Conservation (phyloP, 495 filamentous ascomycete species). For the Penicillium arizonense region DNA sequence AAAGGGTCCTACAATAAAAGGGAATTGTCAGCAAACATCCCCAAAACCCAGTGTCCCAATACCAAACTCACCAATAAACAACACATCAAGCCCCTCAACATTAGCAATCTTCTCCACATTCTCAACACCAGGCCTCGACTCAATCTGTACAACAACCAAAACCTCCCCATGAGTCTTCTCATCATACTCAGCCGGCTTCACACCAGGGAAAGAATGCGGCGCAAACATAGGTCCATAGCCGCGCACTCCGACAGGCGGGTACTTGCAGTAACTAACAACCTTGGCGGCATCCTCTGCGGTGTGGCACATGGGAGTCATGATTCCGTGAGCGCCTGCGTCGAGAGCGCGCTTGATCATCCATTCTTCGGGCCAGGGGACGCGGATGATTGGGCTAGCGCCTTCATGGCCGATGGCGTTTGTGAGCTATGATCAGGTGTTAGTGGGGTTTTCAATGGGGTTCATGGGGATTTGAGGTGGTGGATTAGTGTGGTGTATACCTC, state of each 20-base stretch:
- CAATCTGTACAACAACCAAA: constrained; percentile 46
- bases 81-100: constrained; percentile 42
- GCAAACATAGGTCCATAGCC: constrained; percentile 67
- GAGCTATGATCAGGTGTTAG: constrained; percentile 16
- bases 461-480: not conserved
- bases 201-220: constrained; percentile 36
- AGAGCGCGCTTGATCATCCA: constrained; percentile 77
- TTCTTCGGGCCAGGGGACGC: constrained; percentile 62
- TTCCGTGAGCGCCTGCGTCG: constrained; percentile 67
- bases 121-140: constrained; percentile 44
- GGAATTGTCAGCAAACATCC: not conserved
- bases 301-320: constrained; percentile 45
- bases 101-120: constrained; percentile 50
- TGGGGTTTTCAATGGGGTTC: not conserved
- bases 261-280: constrained; percentile 61
- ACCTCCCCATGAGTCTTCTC: constrained; percentile 32
- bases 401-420: constrained; percentile 59
- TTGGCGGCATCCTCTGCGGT: constrained; percentile 54
- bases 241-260: constrained; percentile 61
- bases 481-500: constrained; percentile 18
- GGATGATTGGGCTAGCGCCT: constrained; percentile 65
- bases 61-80: constrained; percentile 36
- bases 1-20: constrained; percentile 50
- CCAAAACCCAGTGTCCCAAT: not conserved
- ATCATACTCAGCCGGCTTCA: constrained; percentile 39